Percentiles rank a stretch among this genome's conserved stretches.
Evolutionary conservation across 176 grass and related monocot genomes (phyloP).

Genomic region (Pontederia crassipes): DNA sequence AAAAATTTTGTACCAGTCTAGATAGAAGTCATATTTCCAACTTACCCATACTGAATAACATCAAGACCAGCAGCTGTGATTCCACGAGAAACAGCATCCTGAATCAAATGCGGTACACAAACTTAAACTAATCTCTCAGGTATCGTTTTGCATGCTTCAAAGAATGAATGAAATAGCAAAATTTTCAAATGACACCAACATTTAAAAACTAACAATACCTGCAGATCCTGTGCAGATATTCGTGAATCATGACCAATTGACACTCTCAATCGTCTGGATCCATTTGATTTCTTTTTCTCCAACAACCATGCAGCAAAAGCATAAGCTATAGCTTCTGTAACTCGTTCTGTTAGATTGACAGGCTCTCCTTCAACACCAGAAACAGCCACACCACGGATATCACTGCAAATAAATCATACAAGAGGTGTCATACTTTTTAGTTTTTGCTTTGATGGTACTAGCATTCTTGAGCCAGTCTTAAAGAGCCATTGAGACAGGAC

Average conservation of each 20-base stretch:
- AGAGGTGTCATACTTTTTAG: not conserved
- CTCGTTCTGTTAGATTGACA: constrained; percentile 63
- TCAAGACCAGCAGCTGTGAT: constrained; percentile 58
- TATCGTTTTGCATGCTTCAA: too few species aligned
- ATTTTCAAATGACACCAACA: not conserved
- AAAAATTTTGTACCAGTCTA: not conserved
- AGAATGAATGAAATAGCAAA: not conserved
- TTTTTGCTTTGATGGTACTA: too few species aligned
- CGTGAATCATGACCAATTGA: constrained; percentile 89
- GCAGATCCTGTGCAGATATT: constrained; percentile 87
- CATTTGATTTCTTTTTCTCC: constrained; percentile 75
- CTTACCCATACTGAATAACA: constrained; percentile 90
- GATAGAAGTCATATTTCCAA: constrained; percentile 23
- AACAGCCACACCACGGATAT: constrained; percentile 97
- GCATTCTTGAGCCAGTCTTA: too few species aligned
- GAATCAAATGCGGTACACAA: not conserved
- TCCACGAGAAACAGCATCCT: constrained; percentile 75
- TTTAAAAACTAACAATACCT: constrained; percentile 27
- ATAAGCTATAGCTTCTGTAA: constrained; percentile 75
- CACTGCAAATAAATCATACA: constrained; percentile 32
- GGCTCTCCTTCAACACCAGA: constrained; percentile 72
- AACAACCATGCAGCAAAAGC: constrained; percentile 81
- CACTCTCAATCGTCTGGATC: constrained; percentile 64
- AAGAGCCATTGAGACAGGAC: too few species aligned
- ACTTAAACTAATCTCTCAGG: not conserved